A percentile compares a stretch with the other conserved stretches of the same genome.
Conservation (phyloP, 345 rosid genomes). For the Populus deltoides region DNA sequence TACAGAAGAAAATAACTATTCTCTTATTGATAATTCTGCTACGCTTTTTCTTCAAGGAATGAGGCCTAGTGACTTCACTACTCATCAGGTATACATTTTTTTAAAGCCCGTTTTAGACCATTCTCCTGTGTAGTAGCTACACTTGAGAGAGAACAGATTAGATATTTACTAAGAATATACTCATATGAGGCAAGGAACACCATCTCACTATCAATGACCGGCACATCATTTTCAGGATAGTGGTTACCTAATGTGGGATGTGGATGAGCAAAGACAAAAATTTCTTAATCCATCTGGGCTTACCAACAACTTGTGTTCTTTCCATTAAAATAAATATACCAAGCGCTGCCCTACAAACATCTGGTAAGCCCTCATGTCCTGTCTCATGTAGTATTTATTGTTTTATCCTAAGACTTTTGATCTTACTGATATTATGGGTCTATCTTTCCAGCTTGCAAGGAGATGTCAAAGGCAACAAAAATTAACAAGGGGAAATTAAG, state of each 20-base stretch:
- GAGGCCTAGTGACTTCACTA: conserved; percentile 19
- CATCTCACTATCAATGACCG: conserved; percentile 10
- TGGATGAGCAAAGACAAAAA: conserved; percentile 50
- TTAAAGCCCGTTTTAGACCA: background rate
- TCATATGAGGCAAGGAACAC: too few relatives aligned
- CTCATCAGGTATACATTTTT: conserved; percentile 24
- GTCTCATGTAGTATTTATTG: conserved; percentile 13
- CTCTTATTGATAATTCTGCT: conserved; percentile 29
- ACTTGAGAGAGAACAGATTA: background rate
- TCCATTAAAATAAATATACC: conserved; percentile 36
- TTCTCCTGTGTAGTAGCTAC: background rate
- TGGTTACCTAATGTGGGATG: conserved; percentile 44
- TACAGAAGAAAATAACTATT: conserved; percentile 26
- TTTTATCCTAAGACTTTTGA: background rate
- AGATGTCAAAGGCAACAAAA: conserved; percentile 17
- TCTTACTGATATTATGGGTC: background rate
- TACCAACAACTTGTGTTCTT: conserved; percentile 52
- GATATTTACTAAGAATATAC: background rate
- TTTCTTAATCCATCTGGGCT: conserved; percentile 44
- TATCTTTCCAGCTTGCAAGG: conserved; percentile 26
- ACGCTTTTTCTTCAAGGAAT: conserved; percentile 33
- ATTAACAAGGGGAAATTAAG: background rate
- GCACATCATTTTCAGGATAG: conserved; percentile 41
- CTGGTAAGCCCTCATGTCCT: conserved; percentile 37
- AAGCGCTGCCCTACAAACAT: conserved; percentile 41